Conservation (phyloP, 2,329 filamentous ascomycete genomes). For the Fusarium sp. region DNA sequence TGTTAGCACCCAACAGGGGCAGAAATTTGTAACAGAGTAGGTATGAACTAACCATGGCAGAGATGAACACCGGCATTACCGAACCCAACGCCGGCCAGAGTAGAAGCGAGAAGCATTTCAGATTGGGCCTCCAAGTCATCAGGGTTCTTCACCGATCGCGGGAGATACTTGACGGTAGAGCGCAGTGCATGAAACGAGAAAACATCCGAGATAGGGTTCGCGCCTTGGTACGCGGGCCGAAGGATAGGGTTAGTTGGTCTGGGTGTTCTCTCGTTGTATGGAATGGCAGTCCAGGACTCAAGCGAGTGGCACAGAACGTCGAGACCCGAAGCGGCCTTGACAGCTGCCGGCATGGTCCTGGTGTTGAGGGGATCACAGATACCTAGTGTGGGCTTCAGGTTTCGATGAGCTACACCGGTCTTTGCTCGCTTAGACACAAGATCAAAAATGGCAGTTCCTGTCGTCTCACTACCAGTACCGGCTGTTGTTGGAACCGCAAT, state of each 20-base stretch:
- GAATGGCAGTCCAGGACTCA: slow-evolving; percentile 97
- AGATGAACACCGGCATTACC: slow-evolving; percentile 96
- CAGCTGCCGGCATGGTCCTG: slow-evolving; percentile 91
- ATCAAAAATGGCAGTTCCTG: slow-evolving; percentile 97
- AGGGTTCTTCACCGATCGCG: slow-evolving; percentile 83
- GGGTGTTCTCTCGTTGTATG: slow-evolving; percentile 85
- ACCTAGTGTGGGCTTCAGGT: slow-evolving; percentile 92
- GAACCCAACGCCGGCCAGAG: slow-evolving; percentile 93
- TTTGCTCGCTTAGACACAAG: slow-evolving; percentile 89
- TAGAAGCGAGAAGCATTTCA: slow-evolving; percentile 95
- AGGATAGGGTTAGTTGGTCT: slow-evolving; percentile 89
- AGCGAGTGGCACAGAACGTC: slow-evolving; percentile 96
- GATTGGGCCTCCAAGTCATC: slow-evolving; percentile 93
- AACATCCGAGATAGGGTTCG: slow-evolving; percentile 97
- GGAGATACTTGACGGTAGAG: slow-evolving; percentile 89
- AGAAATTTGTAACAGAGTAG: not conserved
- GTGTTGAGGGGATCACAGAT: slow-evolving; percentile 90
- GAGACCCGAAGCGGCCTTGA: slow-evolving; percentile 89
- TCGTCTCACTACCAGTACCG: slow-evolving; percentile 91
- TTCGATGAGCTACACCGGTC: slow-evolving; percentile 94
- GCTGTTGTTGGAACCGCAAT: slow-evolving; percentile 85
- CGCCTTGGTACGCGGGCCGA: slow-evolving; percentile 93
- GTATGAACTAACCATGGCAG: slow-evolving; percentile 60
- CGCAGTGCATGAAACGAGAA: slow-evolving; percentile 89
- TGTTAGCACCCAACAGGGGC: slow-evolving; percentile 13